These are phyloP conservation scores for Candida frijolesensis DNA, from an alignment of 1,139 yeast species.

Conservation along the genomic window DNA sequence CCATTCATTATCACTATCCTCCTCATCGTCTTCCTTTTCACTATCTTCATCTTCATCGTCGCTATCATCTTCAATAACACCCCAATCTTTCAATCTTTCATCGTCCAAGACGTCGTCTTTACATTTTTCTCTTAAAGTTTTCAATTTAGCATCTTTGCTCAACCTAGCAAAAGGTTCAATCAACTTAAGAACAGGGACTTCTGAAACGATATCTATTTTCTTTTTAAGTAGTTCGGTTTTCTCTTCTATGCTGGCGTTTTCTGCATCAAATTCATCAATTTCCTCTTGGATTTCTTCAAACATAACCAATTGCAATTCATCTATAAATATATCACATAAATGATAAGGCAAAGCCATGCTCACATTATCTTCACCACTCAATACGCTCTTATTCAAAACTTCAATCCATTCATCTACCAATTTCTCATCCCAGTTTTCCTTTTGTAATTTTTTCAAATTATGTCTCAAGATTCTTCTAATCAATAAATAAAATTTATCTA, in stretches of 20 bases:
- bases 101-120: slow-evolving; percentile 69
- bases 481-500: slow-evolving; percentile 83
- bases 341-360: slow-evolving; percentile 85
- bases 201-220: slow-evolving; percentile 35
- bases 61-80: slow-evolving; percentile 39
- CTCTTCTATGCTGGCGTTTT: slow-evolving; percentile 24
- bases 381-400: slow-evolving; percentile 44
- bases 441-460: slow-evolving; percentile 57
- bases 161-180: slow-evolving; percentile 62
- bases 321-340: slow-evolving; percentile 78
- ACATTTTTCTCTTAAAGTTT: slow-evolving; percentile 67
- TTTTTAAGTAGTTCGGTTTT: slow-evolving; percentile 26
- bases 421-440: slow-evolving; percentile 57
- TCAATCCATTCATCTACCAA: slow-evolving; percentile 50
- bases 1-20: slow-evolving; percentile 28
- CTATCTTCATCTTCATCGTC: slow-evolving; percentile 22
- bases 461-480: slow-evolving; percentile 76
- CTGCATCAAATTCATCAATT: slow-evolving; percentile 36
- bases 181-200: slow-evolving; percentile 57
- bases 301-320: slow-evolving; percentile 75
- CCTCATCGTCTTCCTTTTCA: slow-evolving; percentile 19
- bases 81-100: slow-evolving; percentile 67
- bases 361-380: slow-evolving; percentile 59
- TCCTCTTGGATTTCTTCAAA: slow-evolving; percentile 50
- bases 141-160: slow-evolving; percentile 51